Evolutionary conservation across 129 eudicot species (phyloP).

Genomic region (Apium graveolens): DNA sequence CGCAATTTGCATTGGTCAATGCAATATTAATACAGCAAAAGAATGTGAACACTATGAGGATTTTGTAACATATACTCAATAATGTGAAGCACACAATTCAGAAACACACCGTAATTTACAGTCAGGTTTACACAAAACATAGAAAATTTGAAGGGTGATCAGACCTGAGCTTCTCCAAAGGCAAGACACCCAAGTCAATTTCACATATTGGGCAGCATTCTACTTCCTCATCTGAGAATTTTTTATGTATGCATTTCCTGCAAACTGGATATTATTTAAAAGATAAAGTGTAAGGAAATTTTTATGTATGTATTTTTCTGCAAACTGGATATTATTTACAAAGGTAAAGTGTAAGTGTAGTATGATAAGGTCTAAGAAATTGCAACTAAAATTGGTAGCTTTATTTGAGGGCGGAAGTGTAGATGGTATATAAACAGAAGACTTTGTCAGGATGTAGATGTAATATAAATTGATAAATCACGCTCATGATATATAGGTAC

Average conservation of each 20-base stretch:
- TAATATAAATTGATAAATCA: neutral
- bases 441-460: neutral
- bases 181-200: conserved; percentile 67
- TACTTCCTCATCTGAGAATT: conserved; percentile 72
- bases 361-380: neutral
- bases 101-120: neutral
- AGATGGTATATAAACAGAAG: neutral
- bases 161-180: conserved; percentile 81
- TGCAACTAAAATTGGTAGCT: neutral
- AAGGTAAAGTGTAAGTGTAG: conserved; percentile 4
- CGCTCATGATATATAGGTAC: neutral
- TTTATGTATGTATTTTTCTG: conserved; percentile 83
- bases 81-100: neutral
- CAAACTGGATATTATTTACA: conserved; percentile 56
- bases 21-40: neutral
- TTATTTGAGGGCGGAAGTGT: neutral
- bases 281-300: conserved; percentile 3
- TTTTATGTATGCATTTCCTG: conserved; percentile 85
- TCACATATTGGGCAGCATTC: conserved; percentile 90
- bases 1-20: neutral
- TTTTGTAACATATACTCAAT: neutral
- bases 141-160: neutral
- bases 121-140: neutral
- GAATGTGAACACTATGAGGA: neutral
- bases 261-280: conserved; percentile 51